These are phyloP conservation scores for Colletotrichum nymphaeae DNA, from an alignment of 2,329 filamentous ascomycete genomes.

Conservation along the genomic window DNA sequence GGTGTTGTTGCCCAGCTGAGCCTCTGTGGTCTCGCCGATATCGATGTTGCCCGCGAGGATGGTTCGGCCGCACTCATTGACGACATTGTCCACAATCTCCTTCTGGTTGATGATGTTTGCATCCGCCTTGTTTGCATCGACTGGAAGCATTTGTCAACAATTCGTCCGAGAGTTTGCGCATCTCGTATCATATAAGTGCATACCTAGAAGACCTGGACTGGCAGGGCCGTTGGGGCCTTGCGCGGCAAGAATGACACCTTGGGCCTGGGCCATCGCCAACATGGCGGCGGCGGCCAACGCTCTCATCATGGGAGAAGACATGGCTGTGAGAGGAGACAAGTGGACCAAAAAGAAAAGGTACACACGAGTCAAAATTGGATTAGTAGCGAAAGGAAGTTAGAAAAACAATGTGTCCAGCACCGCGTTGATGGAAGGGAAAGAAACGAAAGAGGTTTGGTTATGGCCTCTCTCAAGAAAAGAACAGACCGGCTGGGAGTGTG, in stretches of 20 bases:
- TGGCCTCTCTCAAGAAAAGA: not conserved
- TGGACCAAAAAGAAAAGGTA: conserved; percentile 35
- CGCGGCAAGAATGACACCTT: conserved; percentile 59
- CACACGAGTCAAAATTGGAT: conserved; percentile 29
- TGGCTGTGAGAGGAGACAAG: conserved; percentile 43
- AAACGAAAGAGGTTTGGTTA: conserved; percentile 7
- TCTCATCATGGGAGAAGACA: conserved; percentile 47
- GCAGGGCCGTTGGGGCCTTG: conserved; percentile 56
- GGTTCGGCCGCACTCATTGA: conserved; percentile 72
- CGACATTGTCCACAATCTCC: conserved; percentile 61
- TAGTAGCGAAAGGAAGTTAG: not conserved
- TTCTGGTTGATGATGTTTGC: conserved; percentile 71
- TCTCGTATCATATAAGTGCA: not conserved
- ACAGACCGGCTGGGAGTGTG: conserved; percentile 8
- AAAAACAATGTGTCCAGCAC: conserved; percentile 30
- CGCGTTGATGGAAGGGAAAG: conserved; percentile 1
- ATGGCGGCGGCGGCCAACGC: conserved; percentile 48
- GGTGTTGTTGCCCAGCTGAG: conserved; percentile 55
- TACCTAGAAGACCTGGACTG: conserved; percentile 61
- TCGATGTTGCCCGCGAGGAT: conserved; percentile 71
- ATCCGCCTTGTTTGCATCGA: conserved; percentile 73
- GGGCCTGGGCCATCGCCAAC: conserved; percentile 51
- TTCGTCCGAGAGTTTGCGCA: conserved; percentile 59
- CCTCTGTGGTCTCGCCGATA: conserved; percentile 66
- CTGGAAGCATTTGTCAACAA: conserved; percentile 66